Evolutionary conservation across 495 filamentous ascomycete species (phyloP).

Genomic region (Cetradonia linearis): DNA sequence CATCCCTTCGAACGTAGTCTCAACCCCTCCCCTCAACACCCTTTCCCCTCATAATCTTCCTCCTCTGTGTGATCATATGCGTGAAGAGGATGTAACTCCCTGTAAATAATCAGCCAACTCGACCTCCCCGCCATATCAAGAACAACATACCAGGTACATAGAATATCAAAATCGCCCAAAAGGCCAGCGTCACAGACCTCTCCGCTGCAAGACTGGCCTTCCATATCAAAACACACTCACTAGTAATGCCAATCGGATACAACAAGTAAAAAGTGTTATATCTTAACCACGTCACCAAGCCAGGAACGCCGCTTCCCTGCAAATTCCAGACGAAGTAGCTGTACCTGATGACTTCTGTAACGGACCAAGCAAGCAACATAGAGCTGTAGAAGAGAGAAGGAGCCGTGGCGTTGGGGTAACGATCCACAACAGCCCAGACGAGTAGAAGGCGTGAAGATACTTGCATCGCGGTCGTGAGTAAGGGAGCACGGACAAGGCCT

Average conservation of each 20-base stretch:
- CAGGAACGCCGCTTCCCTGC: constrained; percentile 46
- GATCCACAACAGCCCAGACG: constrained; percentile 65
- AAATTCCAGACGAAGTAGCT: constrained; percentile 73
- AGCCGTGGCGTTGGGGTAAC: constrained; percentile 42
- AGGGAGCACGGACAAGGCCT: constrained; percentile 74
- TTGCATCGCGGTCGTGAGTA: constrained; percentile 82
- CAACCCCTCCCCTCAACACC: constrained; percentile 19
- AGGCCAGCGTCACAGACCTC: constrained; percentile 40
- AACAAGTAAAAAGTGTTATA: constrained; percentile 91
- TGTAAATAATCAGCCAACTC: constrained; percentile 30
- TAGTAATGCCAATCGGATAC: constrained; percentile 82
- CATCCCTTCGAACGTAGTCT: not conserved
- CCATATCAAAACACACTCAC: constrained; percentile 72
- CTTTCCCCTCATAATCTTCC: constrained; percentile 59
- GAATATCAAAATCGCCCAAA: constrained; percentile 53
- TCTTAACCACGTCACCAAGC: constrained; percentile 66
- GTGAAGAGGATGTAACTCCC: constrained; percentile 82
- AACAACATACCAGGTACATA: constrained; percentile 69
- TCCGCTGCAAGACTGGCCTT: constrained; percentile 51
- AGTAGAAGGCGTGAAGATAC: constrained; percentile 73
- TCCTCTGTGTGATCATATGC: constrained; percentile 85
- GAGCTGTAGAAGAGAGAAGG: constrained; percentile 44
- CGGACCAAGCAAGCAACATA: constrained; percentile 73
- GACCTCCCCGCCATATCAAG: not conserved
- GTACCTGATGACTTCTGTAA: constrained; percentile 85